These are phyloP conservation scores for Chaetomium sp. DNA, from an alignment of 2,329 filamentous ascomycete species.

Conservation along the genomic window DNA sequence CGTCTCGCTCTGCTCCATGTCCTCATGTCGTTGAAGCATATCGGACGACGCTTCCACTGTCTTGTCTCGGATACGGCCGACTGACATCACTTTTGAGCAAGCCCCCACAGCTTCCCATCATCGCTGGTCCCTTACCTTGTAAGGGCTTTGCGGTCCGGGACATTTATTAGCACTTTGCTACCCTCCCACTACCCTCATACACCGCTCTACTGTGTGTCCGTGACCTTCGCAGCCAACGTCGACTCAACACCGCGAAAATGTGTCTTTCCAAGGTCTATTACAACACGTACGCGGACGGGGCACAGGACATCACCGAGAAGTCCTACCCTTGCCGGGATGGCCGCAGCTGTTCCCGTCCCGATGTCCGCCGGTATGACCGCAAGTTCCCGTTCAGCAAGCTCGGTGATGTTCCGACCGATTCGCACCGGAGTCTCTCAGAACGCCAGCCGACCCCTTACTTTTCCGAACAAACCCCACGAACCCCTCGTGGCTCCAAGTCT, in stretches of 20 bases:
- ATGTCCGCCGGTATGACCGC: constrained; percentile 23
- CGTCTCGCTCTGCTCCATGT: constrained; percentile 17
- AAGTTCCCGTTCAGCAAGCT: constrained; percentile 25
- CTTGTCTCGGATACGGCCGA: constrained; percentile 32
- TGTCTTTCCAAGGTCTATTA: constrained; percentile 30
- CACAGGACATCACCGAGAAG: constrained; percentile 28
- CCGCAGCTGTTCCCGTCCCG: constrained; percentile 25
- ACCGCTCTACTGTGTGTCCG: not conserved
- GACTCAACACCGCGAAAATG: constrained; percentile 23
- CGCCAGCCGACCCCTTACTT: constrained; percentile 20
- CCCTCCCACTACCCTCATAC: not conserved
- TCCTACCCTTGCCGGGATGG: constrained; percentile 27
- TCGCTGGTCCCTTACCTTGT: constrained; percentile 7
- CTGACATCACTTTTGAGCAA: constrained; percentile 23
- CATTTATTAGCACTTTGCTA: not conserved
- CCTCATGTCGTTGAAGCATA: constrained; percentile 30
- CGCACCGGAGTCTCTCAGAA: constrained; percentile 16
- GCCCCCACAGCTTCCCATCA: constrained; percentile 12
- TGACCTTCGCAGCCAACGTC: constrained; percentile 6
- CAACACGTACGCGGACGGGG: constrained; percentile 30
- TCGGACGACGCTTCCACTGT: constrained; percentile 20
- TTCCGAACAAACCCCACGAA: constrained; percentile 15
- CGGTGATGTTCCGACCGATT: constrained; percentile 13
- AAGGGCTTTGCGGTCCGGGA: constrained; percentile 1
- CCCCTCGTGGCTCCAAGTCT: constrained; percentile 22